Evolutionary conservation across 148 eudicot species (phyloP).

Genomic region (Polygonum aviculare): DNA sequence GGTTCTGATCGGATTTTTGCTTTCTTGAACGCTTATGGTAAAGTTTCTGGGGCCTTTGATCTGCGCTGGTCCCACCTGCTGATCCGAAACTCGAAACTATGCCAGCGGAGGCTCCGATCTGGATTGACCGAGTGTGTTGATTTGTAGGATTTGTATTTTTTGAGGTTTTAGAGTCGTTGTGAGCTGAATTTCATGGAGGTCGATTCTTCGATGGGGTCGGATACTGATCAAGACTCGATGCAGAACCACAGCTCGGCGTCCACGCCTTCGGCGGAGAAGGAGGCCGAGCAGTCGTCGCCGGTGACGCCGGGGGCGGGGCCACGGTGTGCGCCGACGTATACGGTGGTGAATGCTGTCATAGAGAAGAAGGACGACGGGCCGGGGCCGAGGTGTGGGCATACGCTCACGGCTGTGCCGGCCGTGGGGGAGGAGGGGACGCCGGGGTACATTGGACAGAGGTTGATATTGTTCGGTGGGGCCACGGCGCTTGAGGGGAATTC

Average conservation of each 20-base stretch:
- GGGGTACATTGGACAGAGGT: conserved; percentile 75
- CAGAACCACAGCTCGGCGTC: conserved; percentile 14
- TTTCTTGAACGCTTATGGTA: neutral
- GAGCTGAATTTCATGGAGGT: conserved; percentile 40
- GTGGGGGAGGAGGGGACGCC: conserved; percentile 87
- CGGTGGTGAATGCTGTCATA: conserved; percentile 71
- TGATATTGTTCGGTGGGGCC: conserved; percentile 91
- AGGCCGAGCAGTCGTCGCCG: conserved; percentile 17
- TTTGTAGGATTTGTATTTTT: neutral
- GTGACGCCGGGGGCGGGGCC: conserved; percentile 55
- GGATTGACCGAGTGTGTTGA: neutral
- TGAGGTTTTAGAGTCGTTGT: neutral
- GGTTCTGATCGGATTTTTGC: neutral
- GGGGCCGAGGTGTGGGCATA: conserved; percentile 94
- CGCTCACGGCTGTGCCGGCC: conserved; percentile 85
- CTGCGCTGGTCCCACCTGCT: neutral
- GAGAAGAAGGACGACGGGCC: conserved; percentile 97
- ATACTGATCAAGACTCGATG: conserved; percentile 40
- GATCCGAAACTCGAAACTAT: neutral
- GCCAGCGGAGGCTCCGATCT: conserved; percentile 2
- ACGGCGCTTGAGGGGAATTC: conserved; percentile 96
- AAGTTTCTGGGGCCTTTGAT: neutral
- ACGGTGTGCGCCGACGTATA: conserved; percentile 69
- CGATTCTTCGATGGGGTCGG: conserved; percentile 46
- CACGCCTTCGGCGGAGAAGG: conserved; percentile 28